Evolutionary conservation across 257 asterid genomes (phyloP).

Genomic region (Solanum chiquidenum): DNA sequence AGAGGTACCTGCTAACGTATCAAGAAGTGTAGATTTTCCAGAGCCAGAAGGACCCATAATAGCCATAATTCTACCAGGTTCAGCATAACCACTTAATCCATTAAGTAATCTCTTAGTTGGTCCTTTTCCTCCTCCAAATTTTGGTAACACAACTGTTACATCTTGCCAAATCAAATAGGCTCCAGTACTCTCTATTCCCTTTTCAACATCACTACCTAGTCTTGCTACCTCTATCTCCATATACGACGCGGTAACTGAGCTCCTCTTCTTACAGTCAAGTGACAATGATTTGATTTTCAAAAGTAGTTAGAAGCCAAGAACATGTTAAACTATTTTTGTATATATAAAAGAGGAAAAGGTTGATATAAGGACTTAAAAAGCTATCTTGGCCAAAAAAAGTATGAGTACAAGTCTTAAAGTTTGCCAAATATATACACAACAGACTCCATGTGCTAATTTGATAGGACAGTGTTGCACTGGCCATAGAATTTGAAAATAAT

Average conservation of each 20-base stretch:
- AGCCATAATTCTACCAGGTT: conserved; percentile 78
- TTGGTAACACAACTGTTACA: conserved; percentile 57
- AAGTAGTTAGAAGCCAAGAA: not conserved
- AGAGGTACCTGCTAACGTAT: conserved; percentile 60
- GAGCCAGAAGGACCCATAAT: conserved; percentile 97
- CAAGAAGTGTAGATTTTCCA: conserved; percentile 84
- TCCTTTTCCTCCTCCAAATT: conserved; percentile 46
- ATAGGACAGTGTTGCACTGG: not conserved
- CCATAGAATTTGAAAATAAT: not conserved
- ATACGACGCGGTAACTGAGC: not conserved
- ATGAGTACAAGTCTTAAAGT: not conserved
- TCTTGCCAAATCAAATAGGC: conserved; percentile 68
- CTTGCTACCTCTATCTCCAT: not conserved
- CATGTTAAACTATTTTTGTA: not conserved
- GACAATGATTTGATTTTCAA: not conserved
- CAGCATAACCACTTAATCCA: conserved; percentile 61
- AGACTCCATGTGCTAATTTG: not conserved
- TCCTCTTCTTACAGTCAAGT: not conserved
- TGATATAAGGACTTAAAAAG: not conserved
- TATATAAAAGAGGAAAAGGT: not conserved
- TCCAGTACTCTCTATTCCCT: conserved; percentile 2
- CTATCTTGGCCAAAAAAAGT: not conserved
- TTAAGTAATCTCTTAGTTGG: conserved; percentile 59
- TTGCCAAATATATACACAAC: not conserved
- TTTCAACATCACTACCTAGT: conserved; percentile 7